A percentile compares a stretch with the other conserved stretches of the same genome.
Conservation (phyloP, 2,329 filamentous ascomycete genomes). For the Venturia pyrina region DNA sequence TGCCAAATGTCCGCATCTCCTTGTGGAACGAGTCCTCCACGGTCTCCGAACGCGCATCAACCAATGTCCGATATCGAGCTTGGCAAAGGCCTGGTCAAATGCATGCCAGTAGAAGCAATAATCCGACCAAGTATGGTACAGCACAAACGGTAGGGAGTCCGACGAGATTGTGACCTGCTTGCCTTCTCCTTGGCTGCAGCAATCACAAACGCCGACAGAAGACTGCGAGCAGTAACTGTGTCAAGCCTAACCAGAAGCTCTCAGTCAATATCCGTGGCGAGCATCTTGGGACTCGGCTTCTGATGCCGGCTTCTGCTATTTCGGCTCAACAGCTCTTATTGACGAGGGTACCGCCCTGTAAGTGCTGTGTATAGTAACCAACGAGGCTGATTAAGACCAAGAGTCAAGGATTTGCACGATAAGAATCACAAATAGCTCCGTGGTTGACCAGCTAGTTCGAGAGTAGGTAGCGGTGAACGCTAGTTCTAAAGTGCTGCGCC, state of each 20-base stretch:
- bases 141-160: not conserved
- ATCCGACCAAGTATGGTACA: not conserved
- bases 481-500: constrained; percentile 1
- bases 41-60: not conserved
- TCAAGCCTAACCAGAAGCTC: not conserved
- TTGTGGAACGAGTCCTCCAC: not conserved
- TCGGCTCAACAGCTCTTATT: not conserved
- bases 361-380: not conserved
- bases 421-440: not conserved
- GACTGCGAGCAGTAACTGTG: not conserved
- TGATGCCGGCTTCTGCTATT: not conserved
- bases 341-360: not conserved
- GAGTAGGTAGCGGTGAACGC: not conserved
- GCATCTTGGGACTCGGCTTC: too few relatives aligned
- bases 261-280: not conserved
- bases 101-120: not conserved
- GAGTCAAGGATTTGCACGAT: not conserved
- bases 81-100: not conserved
- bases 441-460: not conserved
- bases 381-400: not conserved
- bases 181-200: not conserved
- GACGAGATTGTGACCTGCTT: not conserved
- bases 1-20: not conserved
- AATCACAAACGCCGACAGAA: not conserved
- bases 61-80: not conserved